phyloP scores from a whole-genome alignment of 176 grass and related monocot genomes.

The Elaeis guineensis region DNA sequence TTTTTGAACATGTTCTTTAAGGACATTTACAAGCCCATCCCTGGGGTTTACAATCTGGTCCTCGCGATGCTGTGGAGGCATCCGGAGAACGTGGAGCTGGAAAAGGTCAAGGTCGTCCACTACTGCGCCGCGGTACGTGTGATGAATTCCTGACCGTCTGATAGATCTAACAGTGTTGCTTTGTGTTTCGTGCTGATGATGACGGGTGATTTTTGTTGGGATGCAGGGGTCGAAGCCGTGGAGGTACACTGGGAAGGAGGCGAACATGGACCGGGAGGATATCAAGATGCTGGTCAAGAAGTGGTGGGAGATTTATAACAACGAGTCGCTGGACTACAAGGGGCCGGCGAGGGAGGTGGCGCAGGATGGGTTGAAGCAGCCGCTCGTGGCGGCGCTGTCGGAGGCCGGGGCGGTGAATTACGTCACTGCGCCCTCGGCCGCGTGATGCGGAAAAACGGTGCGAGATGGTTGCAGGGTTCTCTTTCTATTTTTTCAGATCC shows the following conservation, averaged over 20 bases:
- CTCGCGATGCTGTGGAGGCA: conserved; percentile 86
- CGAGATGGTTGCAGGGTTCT: too few species aligned
- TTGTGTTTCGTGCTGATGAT: too few species aligned
- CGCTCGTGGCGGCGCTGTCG: conserved; percentile 18
- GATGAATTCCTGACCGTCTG: too few species aligned
- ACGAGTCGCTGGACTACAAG: conserved; percentile 48
- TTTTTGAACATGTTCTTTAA: conserved; percentile 76
- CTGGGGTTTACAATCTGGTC: conserved; percentile 57
- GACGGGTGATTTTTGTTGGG: background rate
- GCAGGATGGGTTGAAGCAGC: background rate
- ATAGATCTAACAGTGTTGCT: too few species aligned
- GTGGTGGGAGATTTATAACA: conserved; percentile 60
- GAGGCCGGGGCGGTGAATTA: conserved; percentile 21
- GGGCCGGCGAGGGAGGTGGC: background rate
- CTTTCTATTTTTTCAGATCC: too few species aligned
- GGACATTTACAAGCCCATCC: conserved; percentile 49
- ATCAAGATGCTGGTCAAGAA: conserved; percentile 50
- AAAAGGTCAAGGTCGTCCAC: conserved; percentile 75
- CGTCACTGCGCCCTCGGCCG: conserved; percentile 47
- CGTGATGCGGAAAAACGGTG: conserved; percentile 12
- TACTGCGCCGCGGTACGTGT: conserved; percentile 66
- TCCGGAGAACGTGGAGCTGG: conserved; percentile 52
- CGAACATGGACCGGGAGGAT: conserved; percentile 69
- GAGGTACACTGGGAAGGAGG: conserved; percentile 62
- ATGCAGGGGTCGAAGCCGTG: conserved; percentile 69